Base-by-base conservation (phyloP, 169 alveolate species). In the Blepharisma undulans region DNA sequence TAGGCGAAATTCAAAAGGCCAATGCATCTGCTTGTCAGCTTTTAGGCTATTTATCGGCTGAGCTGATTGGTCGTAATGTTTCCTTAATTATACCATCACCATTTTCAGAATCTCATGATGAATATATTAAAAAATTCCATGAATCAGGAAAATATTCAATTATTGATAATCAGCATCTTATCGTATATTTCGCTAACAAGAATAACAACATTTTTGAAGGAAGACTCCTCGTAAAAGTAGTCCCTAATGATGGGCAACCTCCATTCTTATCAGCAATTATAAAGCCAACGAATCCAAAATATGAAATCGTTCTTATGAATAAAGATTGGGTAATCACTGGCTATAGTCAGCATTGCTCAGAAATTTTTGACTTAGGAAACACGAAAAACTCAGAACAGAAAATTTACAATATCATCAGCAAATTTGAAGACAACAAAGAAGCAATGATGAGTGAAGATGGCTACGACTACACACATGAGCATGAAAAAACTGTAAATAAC, bases 191-290 rank as follows among this genome's bases (percentile, higher is more conserved):
- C 18, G 34, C 89, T 0, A 25, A 84, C 34, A 84, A 84, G 22
- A 84, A 84, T 81, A 84, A 32, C 34, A 36, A 36, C 60, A 84
- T 84, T 25, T 84, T 84, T 60, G 89, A 84, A 84, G 89, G 77
- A n/a, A 34, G 89, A 48, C 89, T 84, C 7, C 34, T 84, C 32
- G 89, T 84, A 4, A 84, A 84, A 84, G 89, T 84, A 8, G 89
- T 84, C 6, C 89, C 89, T 19, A 84, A 84, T 60, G 89, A 59
- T 4, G 89, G 78, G 36, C 77, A 84, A 6, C 89, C 89, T 48
- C 89, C 89, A 8, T 84, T 36, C 34, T 32, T 84, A 36, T 84
- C 89, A 22, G 89, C 89, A 36, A 84, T 84, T 4, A 84, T 84
- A 19, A 84, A 84, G 78, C 89, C 89, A 1, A 84, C 89, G 10